Base-by-base conservation (phyloP, 1,284 basidiomycete genomes). In the Ceratobasidium sp. region DNA sequence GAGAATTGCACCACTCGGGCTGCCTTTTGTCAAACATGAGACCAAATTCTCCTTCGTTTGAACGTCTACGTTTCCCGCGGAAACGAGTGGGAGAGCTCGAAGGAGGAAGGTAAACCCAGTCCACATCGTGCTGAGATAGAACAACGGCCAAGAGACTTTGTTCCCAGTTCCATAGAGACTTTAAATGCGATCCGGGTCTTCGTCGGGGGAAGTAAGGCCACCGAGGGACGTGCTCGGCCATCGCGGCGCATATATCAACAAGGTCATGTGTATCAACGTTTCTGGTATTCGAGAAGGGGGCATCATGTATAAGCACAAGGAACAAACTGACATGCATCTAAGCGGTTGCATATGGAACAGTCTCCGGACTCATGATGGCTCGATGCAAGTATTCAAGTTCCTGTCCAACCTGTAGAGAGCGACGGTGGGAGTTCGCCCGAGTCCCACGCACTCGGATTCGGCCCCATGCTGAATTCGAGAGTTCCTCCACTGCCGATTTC, bases 401-500 rank as follows among this genome's bases (percentile, higher is more conserved):
- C 11, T 44, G 21, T 21, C 30, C 61, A 50, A 9, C 47, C 66
- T 4, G 54, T 70, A 21, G 54, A 58, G 32, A 67, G n/a, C 38
- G 54, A 49, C 18, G 66, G 54, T 21, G 54, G 54, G 2, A 70
- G 32, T 43, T 30, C 35, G 8, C 54, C 43, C 7, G 66, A 70
- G 43, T 70, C 66, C 54, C 66, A 58, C 18, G 43, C 52, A 30
- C n/a, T 47, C 16, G 43, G 38, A 3, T 49, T 49, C 7, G 54
- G 54, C 6, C 66, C 64, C 50, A 67, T 70, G 4, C 28, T 44
- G 49, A 58, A 70, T 26, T 70, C 66, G 13, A 58, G 23, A 28
- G 54, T 49, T 58, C 66, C 43, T 23, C 66, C 54, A 23, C 47
- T 47, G 21, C 57, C 28, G 32, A 70, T 70, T 28, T 58, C 54